Conservation (phyloP, 1,139 yeast genomes). For the Suhomyces guaymorum region DNA sequence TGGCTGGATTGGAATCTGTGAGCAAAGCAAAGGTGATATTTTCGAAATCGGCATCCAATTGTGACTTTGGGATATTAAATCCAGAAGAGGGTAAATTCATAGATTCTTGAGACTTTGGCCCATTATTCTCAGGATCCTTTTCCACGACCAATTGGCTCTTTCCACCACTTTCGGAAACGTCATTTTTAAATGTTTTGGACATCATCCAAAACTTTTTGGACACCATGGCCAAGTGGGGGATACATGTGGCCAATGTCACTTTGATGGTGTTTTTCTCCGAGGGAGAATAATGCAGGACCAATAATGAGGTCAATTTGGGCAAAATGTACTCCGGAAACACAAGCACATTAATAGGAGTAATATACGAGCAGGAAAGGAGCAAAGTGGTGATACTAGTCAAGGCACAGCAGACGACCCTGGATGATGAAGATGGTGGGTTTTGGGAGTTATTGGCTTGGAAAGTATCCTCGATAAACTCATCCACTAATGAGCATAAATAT, state of each 20-base stretch:
- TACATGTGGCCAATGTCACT: conserved; percentile 67
- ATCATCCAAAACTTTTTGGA: conserved; percentile 68
- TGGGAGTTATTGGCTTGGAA: conserved; percentile 4
- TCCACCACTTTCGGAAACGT: conserved; percentile 13
- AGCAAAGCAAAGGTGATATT: conserved; percentile 62
- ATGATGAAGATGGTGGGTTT: conserved; percentile 16
- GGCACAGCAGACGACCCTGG: conserved; percentile 60
- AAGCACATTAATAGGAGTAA: conserved; percentile 74
- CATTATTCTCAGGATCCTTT: no score
- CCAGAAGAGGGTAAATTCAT: conserved; percentile 12
- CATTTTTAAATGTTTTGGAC: conserved; percentile 60
- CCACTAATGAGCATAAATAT: conserved; percentile 55
- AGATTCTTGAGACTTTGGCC: conserved; percentile 2
- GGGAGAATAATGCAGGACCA: conserved; percentile 25
- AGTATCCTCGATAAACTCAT: conserved; percentile 28
- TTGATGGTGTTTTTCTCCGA: conserved; percentile 51
- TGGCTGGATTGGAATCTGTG: conserved; percentile 67
- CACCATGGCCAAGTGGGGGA: conserved; percentile 67
- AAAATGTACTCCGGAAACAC: conserved; percentile 79
- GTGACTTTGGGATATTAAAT: conserved; percentile 29
- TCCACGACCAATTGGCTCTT: neutral
- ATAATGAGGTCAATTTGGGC: conserved; percentile 61
- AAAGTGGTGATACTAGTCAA: conserved; percentile 62
- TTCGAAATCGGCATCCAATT: conserved; percentile 53
- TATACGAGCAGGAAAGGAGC: conserved; percentile 59